Percentiles rank a stretch among this genome's conserved stretches.
Conservation (phyloP, 148 eudicot species). For the Chenopodium formosanum region DNA sequence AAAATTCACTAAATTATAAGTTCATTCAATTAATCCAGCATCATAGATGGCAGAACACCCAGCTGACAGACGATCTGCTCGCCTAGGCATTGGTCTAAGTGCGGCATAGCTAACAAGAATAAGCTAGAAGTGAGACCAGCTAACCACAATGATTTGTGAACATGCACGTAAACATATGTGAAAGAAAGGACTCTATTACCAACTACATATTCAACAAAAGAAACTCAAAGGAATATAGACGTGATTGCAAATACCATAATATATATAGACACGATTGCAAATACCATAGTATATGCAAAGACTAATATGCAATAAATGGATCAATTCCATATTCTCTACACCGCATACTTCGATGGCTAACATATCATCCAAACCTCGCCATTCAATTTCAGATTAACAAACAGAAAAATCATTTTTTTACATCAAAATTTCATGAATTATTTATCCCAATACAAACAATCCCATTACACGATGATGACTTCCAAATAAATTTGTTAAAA, state of each 20-base stretch:
- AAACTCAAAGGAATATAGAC: neutral
- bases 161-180: neutral
- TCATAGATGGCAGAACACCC: conserved; percentile 22
- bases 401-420: too few species aligned
- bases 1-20: conserved; percentile 23
- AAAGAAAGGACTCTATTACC: neutral
- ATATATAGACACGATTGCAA: too few species aligned
- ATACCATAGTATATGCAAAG: too few species aligned
- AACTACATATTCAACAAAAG: neutral
- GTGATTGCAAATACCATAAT: too few species aligned
- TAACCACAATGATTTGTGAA: neutral
- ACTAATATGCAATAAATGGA: too few species aligned
- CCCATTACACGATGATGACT: neutral
- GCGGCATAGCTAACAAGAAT: conserved; percentile 28
- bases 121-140: conserved; percentile 27
- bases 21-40: conserved; percentile 26
- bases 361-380: too few species aligned
- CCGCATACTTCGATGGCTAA: too few species aligned
- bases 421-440: neutral
- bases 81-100: conserved; percentile 16
- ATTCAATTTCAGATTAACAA: too few species aligned
- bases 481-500: neutral
- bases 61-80: conserved; percentile 23
- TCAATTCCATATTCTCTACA: too few species aligned
- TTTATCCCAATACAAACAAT: neutral